Conservation (phyloP, 176 grass and related monocot species). For the Typha latifolia region DNA sequence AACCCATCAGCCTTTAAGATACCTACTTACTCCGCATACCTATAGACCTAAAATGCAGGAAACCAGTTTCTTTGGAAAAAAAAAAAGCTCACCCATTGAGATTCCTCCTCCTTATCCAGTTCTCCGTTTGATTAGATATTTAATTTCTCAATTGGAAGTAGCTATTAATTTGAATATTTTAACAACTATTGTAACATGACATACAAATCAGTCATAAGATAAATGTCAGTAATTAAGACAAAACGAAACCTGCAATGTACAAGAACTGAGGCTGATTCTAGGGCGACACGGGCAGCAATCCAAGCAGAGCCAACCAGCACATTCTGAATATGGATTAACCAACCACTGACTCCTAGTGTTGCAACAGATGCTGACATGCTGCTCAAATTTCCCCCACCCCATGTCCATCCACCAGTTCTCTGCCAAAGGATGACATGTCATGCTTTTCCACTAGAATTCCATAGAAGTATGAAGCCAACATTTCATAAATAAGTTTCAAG, state of each 20-base stretch:
- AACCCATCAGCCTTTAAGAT: no score
- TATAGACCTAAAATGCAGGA: no score
- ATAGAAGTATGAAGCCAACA: not conserved
- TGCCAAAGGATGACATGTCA: constrained; percentile 16
- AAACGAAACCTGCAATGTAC: constrained; percentile 85
- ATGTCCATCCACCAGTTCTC: constrained; percentile 91
- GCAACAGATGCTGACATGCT: constrained; percentile 96
- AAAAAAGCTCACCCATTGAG: no score
- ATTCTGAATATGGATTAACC: constrained; percentile 93
- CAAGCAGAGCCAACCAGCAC: constrained; percentile 89
- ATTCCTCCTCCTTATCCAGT: no score
- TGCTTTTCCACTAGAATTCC: not conserved
- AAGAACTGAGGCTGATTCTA: constrained; percentile 88
- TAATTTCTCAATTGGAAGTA: no score
- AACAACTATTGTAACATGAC: not conserved
- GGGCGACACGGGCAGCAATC: constrained; percentile 81
- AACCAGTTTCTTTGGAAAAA: no score
- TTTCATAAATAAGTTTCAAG: not conserved
- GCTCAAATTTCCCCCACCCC: constrained; percentile 91
- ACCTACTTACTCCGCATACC: no score
- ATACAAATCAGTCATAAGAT: not conserved
- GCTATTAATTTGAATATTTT: no score
- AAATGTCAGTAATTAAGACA: constrained; percentile 9
- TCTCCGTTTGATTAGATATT: no score
- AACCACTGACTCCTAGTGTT: constrained; percentile 65